These are phyloP conservation scores for Sodiomyces alkalinus DNA, from an alignment of 2,329 filamentous ascomycete genomes.

Conservation along the genomic window DNA sequence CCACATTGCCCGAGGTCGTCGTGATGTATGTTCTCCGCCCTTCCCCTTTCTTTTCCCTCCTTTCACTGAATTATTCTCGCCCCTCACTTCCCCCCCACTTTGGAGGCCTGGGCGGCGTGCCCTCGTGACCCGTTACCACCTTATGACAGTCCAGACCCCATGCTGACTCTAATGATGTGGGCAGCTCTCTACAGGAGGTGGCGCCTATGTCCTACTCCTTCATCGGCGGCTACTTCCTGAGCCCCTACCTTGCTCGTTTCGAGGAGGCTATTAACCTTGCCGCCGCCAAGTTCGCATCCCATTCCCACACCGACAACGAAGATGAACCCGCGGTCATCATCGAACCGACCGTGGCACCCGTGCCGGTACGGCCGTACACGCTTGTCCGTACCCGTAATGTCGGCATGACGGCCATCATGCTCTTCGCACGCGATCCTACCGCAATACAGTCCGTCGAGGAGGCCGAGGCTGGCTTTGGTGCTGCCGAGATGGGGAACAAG, in stretches of 20 bases:
- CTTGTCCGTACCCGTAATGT: constrained; percentile 59
- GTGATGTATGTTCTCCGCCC: constrained; percentile 35
- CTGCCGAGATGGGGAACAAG: constrained; percentile 88
- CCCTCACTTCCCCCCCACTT: background rate
- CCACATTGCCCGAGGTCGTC: constrained; percentile 35
- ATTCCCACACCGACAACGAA: constrained; percentile 8
- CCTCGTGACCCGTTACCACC: too few species aligned
- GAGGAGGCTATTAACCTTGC: constrained; percentile 58
- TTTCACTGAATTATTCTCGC: background rate
- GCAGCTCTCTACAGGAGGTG: constrained; percentile 74
- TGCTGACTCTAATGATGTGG: constrained; percentile 2
- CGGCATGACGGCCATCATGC: constrained; percentile 79
- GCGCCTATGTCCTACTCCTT: constrained; percentile 75
- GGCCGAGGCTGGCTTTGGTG: constrained; percentile 73
- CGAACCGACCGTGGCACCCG: constrained; percentile 5
- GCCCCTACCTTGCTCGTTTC: constrained; percentile 60
- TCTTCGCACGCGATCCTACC: constrained; percentile 56
- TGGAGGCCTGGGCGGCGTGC: background rate
- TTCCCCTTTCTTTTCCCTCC: background rate
- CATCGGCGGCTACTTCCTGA: constrained; percentile 66
- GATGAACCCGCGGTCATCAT: constrained; percentile 7
- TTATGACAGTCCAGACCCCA: background rate
- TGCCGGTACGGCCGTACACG: constrained; percentile 39
- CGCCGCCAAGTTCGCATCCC: constrained; percentile 22
- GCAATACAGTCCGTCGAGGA: constrained; percentile 52